Evolutionary conservation across 768 basidiomycete species (phyloP), one percentile per base, ranked within the genome.

Genomic region (Lactarius hengduanensis): DNA sequence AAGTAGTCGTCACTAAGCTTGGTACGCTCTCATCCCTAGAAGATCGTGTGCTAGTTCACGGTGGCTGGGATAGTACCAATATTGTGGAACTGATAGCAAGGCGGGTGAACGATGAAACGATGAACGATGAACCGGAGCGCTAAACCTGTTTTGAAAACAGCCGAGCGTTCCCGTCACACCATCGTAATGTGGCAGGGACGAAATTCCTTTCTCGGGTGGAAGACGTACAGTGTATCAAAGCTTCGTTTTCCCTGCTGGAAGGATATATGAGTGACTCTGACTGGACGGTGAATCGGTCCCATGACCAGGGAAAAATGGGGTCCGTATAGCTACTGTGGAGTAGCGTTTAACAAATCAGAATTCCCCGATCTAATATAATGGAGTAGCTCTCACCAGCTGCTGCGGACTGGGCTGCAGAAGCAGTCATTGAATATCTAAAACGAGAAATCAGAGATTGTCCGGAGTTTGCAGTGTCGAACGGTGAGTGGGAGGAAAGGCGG

Each of bases 211-310:
- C 18, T 34, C 18, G 34, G 34, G 34, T 8, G 11, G n/a, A 32
- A 57, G 7, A 36, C 56, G 56, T 20, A 22, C 56, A 36, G 30
- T 7, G 18, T 22, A 57, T 30, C 18, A 34, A 16, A 56, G 16
- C 34, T 57, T 36, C 34, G 56, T 57, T 22, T 57, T 57, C 56
- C 28, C n/a, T 57, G 13, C n/a, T 30, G 30, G 55, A 57, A 57
- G 55, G 18, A 36, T n/a, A 30, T 30, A 8, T 57, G 30, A n/a
- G 34, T 16, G n/a, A 57, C 18, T 32, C 11, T 16, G 55, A 20
- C 18, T 57, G 30, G 56, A 32, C 18, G 13, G 32, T 34, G 18
- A 36, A 9, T 57, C 18, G 9, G 32, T 34, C 56, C 7, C 18
- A 36, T 34, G 56, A 34, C 32, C 56, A 30, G 18, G 32, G 9